Conservation (phyloP, 2,329 filamentous ascomycete genomes). For the Hawksworthiomyces lignivorus region DNA sequence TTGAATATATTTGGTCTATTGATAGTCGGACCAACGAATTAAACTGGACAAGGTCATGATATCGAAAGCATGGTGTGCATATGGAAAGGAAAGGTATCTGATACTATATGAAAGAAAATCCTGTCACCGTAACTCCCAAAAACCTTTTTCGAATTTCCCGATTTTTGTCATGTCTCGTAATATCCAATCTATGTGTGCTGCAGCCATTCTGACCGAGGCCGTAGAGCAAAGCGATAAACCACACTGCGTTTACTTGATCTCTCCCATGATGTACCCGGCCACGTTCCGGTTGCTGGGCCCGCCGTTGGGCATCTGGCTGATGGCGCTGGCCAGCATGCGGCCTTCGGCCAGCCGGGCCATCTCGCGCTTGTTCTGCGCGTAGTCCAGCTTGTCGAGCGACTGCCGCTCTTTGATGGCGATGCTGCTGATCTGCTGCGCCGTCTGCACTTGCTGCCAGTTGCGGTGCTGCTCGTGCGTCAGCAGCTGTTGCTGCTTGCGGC, state of each 20-base stretch:
- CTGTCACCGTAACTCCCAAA: neutral
- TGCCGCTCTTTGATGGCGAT: constrained; percentile 43
- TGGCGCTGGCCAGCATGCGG: constrained; percentile 39
- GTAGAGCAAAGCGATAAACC: too few species aligned
- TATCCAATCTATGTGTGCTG: too few species aligned
- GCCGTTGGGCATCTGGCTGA: constrained; percentile 21
- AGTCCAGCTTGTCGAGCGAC: constrained; percentile 42
- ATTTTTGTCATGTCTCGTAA: too few species aligned
- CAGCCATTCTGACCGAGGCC: too few species aligned
- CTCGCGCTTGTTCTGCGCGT: constrained; percentile 36
- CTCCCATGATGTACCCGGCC: constrained; percentile 49
- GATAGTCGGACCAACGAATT: too few species aligned
- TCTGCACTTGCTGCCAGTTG: constrained; percentile 37
- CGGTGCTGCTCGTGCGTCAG: constrained; percentile 42
- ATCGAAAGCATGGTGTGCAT: too few species aligned
- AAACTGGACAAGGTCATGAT: too few species aligned
- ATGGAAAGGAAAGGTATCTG: too few species aligned
- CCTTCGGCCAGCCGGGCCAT: constrained; percentile 41
- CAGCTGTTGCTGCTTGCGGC: constrained; percentile 33
- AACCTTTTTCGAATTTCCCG: too few species aligned
- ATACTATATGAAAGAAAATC: too few species aligned
- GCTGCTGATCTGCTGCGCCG: constrained; percentile 41
- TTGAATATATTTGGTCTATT: too few species aligned
- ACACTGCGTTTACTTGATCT: constrained; percentile 38
- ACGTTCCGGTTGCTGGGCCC: constrained; percentile 27